Base-by-base conservation (phyloP, 2,329 filamentous ascomycete genomes). In the Hypoxylon sp. region DNA sequence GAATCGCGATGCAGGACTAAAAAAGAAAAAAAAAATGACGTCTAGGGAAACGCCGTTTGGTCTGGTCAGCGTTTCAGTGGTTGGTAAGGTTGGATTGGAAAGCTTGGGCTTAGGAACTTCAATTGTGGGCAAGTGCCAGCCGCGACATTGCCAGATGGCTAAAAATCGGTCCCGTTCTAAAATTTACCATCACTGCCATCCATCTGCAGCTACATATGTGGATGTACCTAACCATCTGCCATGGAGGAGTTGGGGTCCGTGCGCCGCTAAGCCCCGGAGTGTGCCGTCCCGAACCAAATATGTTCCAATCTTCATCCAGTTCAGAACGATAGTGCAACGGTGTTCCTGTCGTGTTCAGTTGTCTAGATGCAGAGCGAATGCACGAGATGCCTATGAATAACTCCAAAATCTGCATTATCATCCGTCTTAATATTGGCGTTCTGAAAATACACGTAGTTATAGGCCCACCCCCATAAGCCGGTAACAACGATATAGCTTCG, bases 21-120 rank as follows among this genome's bases (percentile, higher is more conserved):
- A 66, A 67, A 68, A 68, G 71, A 64, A 73, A 48, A 66, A 67
- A 68, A 68, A 72, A 64, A 73, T 76, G 73, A 76, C 74, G 74
- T 75, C 71, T 74, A 52, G 60, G 54, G 50, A 66, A 71, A 62
- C 52, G 54, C 54, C 51, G 44, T 61, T 62, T 60, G 62, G 51
- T 59, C 66, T 58, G 50, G 59, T 66, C 19, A 63, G 39, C 50
- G 58, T 64, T 69, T 66, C 66, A 68, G 33, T 52, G 46, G 47
- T 51, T 51, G 51, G 53, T 42, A 55, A 55, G 44, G 39, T 61
- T 26, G 63, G 51, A 61, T 57, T 61, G 14, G 31, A 59, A 66
- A 48, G 63, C 47, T 60, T 58, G 35, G 51, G 44, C 42, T 52
- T 44, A 24, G 37, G 29, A 44, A 29, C 35, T 42, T 59, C 58